Percentiles rank a stretch among this genome's conserved stretches.
Evolutionary conservation across 192 early-diverging fungal species (phyloP).

Genomic region (Neocallimastix lanati): DNA sequence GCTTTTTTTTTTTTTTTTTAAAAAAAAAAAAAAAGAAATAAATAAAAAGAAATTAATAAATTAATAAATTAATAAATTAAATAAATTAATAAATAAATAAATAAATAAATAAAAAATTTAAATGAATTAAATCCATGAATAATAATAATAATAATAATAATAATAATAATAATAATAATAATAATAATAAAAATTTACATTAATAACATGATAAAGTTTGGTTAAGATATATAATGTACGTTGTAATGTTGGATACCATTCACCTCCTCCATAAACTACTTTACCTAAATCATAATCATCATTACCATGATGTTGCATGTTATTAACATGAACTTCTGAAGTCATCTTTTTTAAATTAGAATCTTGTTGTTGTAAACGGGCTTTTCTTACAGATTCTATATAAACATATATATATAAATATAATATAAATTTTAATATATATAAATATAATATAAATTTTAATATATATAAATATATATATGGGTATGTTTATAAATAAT

Average conservation of each 20-base stretch:
- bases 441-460: too few relatives aligned
- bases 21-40: too few relatives aligned
- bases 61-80: too few relatives aligned
- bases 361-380: background rate
- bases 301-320: background rate
- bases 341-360: background rate
- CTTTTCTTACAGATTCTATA: background rate
- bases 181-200: conserved; percentile 18
- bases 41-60: too few relatives aligned
- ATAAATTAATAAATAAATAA: background rate
- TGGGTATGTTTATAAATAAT: too few relatives aligned
- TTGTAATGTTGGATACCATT: conserved; percentile 70
- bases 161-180: too few relatives aligned
- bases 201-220: conserved; percentile 58
- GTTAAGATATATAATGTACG: conserved; percentile 61
- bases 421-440: background rate
- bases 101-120: background rate
- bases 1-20: conserved; percentile 8
- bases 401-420: background rate
- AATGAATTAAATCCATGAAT: too few relatives aligned
- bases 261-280: conserved; percentile 32
- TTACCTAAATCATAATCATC: background rate
- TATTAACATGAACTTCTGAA: background rate
- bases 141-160: too few relatives aligned
- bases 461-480: too few relatives aligned